These are phyloP conservation scores for Psilocybe cyanescens DNA, from an alignment of 768 basidiomycete species.

Conservation along the genomic window DNA sequence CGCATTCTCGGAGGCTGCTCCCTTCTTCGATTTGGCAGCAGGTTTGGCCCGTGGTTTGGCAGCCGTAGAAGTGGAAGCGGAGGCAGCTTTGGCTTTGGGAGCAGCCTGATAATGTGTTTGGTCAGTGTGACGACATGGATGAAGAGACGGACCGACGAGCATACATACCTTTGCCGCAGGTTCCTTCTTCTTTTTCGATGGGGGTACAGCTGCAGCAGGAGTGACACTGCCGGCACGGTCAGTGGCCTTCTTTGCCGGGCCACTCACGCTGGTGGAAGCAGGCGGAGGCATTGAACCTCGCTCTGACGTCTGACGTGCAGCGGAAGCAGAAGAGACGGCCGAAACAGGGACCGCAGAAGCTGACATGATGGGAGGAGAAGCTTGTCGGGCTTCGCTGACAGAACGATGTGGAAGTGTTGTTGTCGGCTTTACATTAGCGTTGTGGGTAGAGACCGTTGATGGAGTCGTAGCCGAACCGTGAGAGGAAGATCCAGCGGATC, in stretches of 20 bases:
- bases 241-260: constrained; percentile 24
- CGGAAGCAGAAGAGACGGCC: constrained; percentile 13
- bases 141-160: neutral
- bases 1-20: constrained; percentile 25
- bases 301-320: constrained; percentile 37
- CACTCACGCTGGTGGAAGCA: constrained; percentile 22
- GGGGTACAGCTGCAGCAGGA: constrained; percentile 13
- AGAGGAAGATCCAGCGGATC: constrained; percentile 20
- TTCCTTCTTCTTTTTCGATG: constrained; percentile 47
- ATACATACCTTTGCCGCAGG: constrained; percentile 38
- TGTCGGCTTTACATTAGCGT: constrained; percentile 6
- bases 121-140: neutral
- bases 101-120: constrained; percentile 2
- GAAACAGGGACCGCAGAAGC: constrained; percentile 16
- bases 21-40: constrained; percentile 24
- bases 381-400: constrained; percentile 16
- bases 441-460: constrained; percentile 5
- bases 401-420: constrained; percentile 16
- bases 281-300: constrained; percentile 67
- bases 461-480: constrained; percentile 14
- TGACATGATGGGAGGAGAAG: constrained; percentile 18
- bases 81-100: constrained; percentile 23
- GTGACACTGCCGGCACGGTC: constrained; percentile 23
- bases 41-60: constrained; percentile 16
- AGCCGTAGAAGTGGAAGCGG: constrained; percentile 13